phyloP scores from a whole-genome alignment of 805 yeast species.

The Wickerhamomyces tratensis region DNA sequence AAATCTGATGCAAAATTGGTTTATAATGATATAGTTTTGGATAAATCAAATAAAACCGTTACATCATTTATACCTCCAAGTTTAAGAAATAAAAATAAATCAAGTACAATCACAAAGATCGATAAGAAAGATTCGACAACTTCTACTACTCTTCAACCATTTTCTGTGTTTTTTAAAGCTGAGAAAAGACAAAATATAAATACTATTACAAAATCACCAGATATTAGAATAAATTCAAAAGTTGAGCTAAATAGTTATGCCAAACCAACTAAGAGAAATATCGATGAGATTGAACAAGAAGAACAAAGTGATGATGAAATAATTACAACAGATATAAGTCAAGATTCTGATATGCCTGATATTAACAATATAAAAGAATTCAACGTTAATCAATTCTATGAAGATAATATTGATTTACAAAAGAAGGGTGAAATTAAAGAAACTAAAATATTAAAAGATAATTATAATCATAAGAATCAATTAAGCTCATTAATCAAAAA shows the following conservation, averaged over 20 bases:
- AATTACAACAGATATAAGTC: neutral
- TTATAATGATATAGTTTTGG: neutral
- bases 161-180: no score
- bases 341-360: slow-evolving; percentile 1
- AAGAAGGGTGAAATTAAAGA: slow-evolving; percentile 12
- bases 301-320: no score
- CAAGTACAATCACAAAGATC: neutral
- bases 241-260: no score
- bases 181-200: no score
- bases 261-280: no score
- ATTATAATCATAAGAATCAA: slow-evolving; percentile 16
- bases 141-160: no score
- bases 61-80: neutral
- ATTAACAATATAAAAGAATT: slow-evolving; percentile 11
- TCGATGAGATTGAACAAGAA: no score
- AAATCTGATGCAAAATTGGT: neutral
- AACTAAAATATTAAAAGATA: slow-evolving; percentile 12
- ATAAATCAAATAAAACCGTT: neutral
- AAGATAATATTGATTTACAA: slow-evolving; percentile 12
- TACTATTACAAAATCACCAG: no score
- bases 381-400: slow-evolving; percentile 11
- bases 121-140: no score
- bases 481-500: slow-evolving; percentile 17
- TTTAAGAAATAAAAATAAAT: neutral
- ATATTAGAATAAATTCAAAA: no score